Evolutionary conservation across 306 rosid species (phyloP).

Genomic region (Crotalaria pallida): DNA sequence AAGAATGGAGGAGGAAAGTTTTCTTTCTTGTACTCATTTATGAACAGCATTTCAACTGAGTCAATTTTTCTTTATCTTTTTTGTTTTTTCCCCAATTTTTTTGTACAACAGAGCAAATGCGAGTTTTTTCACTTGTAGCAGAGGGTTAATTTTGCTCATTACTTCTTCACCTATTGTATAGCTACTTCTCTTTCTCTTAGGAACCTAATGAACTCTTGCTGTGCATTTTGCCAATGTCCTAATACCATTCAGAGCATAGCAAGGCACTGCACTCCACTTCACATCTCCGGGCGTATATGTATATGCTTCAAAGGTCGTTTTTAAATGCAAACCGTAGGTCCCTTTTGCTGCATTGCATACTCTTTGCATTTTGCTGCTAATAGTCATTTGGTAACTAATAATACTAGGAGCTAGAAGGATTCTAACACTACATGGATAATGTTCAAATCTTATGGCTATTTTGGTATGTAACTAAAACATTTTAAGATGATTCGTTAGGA

Average conservation of each 20-base stretch:
- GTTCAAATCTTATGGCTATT: too few relatives aligned
- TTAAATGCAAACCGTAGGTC: not conserved
- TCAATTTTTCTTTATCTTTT: not conserved
- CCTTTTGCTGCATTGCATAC: not conserved
- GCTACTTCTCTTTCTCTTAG: constrained; percentile 15
- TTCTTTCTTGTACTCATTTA: constrained; percentile 11
- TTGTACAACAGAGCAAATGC: constrained; percentile 13
- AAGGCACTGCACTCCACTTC: not conserved
- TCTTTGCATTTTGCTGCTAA: not conserved
- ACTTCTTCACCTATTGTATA: constrained; percentile 19
- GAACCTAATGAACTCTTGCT: constrained; percentile 2
- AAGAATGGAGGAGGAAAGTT: constrained; percentile 2
- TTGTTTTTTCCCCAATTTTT: not conserved
- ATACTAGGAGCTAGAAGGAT: too few relatives aligned
- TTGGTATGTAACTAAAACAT: too few relatives aligned
- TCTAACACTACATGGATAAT: too few relatives aligned
- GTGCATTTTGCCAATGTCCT: constrained; percentile 9
- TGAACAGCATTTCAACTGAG: constrained; percentile 18
- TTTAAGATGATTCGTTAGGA: too few relatives aligned
- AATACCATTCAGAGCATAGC: constrained; percentile 1
- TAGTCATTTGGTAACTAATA: not conserved
- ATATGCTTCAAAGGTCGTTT: not conserved
- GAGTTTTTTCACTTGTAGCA: constrained; percentile 17
- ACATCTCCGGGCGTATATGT: not conserved
- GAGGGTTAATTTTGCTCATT: constrained; percentile 9